Percentiles rank a stretch among this genome's conserved stretches.
These are phyloP conservation scores for Basidiobolus meristosporus DNA, from an alignment of 371 early-diverging fungal species.

Conservation along the genomic window DNA sequence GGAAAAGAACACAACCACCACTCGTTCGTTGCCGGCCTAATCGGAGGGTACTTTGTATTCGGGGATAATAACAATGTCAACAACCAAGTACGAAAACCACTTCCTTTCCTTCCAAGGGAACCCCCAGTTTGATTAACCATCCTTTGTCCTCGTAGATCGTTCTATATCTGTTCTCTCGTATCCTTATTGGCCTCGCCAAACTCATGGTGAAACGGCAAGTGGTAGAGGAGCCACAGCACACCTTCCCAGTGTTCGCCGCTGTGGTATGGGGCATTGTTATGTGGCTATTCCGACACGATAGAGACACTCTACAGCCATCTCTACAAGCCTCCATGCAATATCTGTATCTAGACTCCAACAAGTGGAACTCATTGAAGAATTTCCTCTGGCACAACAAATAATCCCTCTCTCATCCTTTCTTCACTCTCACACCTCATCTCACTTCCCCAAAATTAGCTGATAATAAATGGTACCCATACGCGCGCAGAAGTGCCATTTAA, in stretches of 20 bases:
- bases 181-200: slow-evolving; percentile 72
- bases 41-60: slow-evolving; percentile 94
- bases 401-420: slow-evolving; percentile 1
- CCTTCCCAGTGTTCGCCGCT: slow-evolving; percentile 83
- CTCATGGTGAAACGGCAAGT: slow-evolving; percentile 46
- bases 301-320: slow-evolving; percentile 76
- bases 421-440: no score
- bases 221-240: slow-evolving; percentile 42
- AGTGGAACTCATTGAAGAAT: slow-evolving; percentile 55
- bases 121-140: neutral
- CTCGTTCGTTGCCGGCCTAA: slow-evolving; percentile 75
- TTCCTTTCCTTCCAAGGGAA: neutral
- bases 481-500: no score
- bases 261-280: slow-evolving; percentile 92
- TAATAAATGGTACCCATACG: no score
- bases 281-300: slow-evolving; percentile 82
- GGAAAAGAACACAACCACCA: slow-evolving; percentile 59
- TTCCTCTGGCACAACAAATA: slow-evolving; percentile 81
- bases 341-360: slow-evolving; percentile 68
- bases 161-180: slow-evolving; percentile 83
- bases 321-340: slow-evolving; percentile 89
- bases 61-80: slow-evolving; percentile 87
- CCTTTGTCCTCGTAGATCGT: slow-evolving; percentile 49
- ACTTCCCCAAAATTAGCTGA: no score
- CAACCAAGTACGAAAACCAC: slow-evolving; percentile 49